Percentiles rank a stretch among this genome's conserved stretches.
Evolutionary conservation across 2,329 filamentous ascomycete species (phyloP).

Genomic region (Dendryphion nanum): DNA sequence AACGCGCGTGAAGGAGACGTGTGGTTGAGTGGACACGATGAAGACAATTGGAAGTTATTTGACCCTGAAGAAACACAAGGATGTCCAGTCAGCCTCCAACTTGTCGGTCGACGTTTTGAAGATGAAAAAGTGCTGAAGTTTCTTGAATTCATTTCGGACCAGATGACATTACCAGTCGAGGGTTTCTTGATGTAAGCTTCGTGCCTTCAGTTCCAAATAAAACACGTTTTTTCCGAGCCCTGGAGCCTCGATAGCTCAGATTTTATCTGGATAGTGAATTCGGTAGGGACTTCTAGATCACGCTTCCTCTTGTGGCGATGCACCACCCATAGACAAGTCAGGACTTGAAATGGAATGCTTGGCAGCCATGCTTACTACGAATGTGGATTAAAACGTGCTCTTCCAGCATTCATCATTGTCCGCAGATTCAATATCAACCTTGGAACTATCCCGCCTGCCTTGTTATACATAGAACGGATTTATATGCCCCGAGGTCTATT

Average conservation of each 20-base stretch:
- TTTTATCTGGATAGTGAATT: too few relatives aligned
- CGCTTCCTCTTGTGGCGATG: not conserved
- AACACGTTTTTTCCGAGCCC: too few relatives aligned
- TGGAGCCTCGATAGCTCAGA: too few relatives aligned
- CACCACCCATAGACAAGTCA: not conserved
- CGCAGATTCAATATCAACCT: too few relatives aligned
- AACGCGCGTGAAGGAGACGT: slow-evolving; percentile 30
- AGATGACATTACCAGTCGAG: slow-evolving; percentile 25
- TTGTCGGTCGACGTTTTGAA: slow-evolving; percentile 53
- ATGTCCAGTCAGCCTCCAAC: slow-evolving; percentile 53
- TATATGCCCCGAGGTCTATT: too few relatives aligned
- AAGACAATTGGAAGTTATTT: slow-evolving; percentile 49
- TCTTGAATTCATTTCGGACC: slow-evolving; percentile 34
- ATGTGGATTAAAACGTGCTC: too few relatives aligned
- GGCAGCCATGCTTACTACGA: not conserved
- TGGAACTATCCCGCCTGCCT: too few relatives aligned
- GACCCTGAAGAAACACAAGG: slow-evolving; percentile 48
- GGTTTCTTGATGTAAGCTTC: not conserved
- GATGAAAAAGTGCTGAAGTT: slow-evolving; percentile 54
- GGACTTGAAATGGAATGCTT: not conserved
- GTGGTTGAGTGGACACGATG: slow-evolving; percentile 48
- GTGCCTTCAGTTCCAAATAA: not conserved
- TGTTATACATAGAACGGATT: too few relatives aligned
- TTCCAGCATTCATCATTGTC: too few relatives aligned
- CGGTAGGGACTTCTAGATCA: not conserved